Percentiles rank a stretch among this genome's conserved stretches.
Evolutionary conservation across 2,329 filamentous ascomycete genomes (phyloP).

Genomic region (Fonsecaea erecta): DNA sequence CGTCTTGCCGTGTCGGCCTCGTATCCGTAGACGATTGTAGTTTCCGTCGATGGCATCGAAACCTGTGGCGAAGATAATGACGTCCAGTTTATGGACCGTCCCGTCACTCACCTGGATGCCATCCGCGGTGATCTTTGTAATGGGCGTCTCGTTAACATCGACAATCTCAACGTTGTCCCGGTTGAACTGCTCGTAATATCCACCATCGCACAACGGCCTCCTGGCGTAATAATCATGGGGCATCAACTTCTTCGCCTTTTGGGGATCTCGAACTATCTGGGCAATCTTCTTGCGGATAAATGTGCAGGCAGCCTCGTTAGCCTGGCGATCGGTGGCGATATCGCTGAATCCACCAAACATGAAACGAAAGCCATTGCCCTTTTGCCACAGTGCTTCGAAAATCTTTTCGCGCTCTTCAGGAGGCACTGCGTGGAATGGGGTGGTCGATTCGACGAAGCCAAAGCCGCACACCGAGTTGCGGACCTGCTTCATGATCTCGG

Average conservation of each 20-base stretch:
- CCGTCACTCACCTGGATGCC: conserved; percentile 50
- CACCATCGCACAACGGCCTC: conserved; percentile 25
- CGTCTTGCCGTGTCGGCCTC: conserved; percentile 38
- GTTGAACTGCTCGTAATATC: conserved; percentile 54
- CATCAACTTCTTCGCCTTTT: conserved; percentile 39
- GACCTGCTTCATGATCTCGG: conserved; percentile 42
- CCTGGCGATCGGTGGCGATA: conserved; percentile 48
- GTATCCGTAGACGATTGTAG: conserved; percentile 41
- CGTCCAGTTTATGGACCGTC: conserved; percentile 46
- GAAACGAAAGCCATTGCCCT: conserved; percentile 58
- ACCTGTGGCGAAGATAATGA: conserved; percentile 39
- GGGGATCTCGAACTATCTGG: conserved; percentile 56
- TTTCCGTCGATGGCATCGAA: conserved; percentile 45
- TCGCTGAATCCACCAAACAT: conserved; percentile 60
- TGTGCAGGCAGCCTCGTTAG: conserved; percentile 58
- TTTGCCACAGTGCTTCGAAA: conserved; percentile 55
- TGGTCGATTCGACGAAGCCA: conserved; percentile 54
- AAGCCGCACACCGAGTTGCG: conserved; percentile 63
- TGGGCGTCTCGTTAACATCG: conserved; percentile 48
- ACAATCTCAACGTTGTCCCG: conserved; percentile 53
- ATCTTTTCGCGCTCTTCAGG: conserved; percentile 47
- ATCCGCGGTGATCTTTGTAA: conserved; percentile 45
- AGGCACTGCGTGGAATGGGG: conserved; percentile 37
- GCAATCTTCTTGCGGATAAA: conserved; percentile 62
- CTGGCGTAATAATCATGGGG: conserved; percentile 26